These are phyloP conservation scores for Fusarium pseudoanthophilum DNA, from an alignment of 2,329 filamentous ascomycete species.

Conservation along the genomic window DNA sequence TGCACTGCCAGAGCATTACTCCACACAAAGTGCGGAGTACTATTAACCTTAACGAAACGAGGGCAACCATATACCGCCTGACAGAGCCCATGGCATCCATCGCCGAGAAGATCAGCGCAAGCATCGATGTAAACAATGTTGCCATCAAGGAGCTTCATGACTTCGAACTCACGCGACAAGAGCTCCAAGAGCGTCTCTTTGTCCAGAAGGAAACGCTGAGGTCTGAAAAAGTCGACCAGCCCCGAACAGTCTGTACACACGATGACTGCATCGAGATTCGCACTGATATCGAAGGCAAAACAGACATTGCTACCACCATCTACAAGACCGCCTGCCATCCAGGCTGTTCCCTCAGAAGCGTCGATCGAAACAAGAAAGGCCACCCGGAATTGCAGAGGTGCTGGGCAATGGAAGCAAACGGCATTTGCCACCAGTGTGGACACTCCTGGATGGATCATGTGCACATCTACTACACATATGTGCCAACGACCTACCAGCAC, in stretches of 20 bases:
- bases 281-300: neutral
- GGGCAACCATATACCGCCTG: neutral
- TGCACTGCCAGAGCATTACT: neutral
- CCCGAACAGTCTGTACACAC: neutral
- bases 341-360: neutral
- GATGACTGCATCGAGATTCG: neutral
- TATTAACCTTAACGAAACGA: neutral
- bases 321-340: neutral
- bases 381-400: neutral
- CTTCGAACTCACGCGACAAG: neutral
- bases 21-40: neutral
- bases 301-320: neutral
- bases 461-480: conserved; percentile 16
- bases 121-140: neutral
- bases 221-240: neutral
- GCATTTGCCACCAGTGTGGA: neutral
- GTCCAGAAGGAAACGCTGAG: neutral
- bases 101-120: neutral
- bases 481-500: neutral
- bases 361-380: neutral
- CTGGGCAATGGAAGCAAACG: neutral
- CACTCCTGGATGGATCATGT: conserved; percentile 23
- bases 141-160: neutral
- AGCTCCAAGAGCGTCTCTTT: neutral
- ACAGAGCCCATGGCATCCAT: neutral